A percentile compares a stretch with the other conserved stretches of the same genome.
Conservation (phyloP, 352 stramenopile genomes). For the Phytophthora sojae region DNA sequence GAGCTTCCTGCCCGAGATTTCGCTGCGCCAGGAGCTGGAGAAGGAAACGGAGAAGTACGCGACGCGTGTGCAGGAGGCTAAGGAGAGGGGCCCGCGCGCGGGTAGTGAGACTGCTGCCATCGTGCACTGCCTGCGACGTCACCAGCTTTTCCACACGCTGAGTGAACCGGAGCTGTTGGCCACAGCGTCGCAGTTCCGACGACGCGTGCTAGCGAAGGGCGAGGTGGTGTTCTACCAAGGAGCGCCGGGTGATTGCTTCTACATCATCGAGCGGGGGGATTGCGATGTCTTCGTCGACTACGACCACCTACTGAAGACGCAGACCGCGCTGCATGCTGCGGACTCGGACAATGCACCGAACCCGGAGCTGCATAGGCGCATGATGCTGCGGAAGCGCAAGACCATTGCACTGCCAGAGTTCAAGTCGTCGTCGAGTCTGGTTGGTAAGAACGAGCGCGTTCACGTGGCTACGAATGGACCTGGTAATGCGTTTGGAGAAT, state of each 20-base stretch:
- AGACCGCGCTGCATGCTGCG: constrained; percentile 31
- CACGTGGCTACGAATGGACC: constrained; percentile 84
- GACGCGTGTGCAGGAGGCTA: constrained; percentile 40
- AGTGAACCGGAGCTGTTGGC: constrained; percentile 70
- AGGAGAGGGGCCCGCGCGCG: constrained; percentile 40
- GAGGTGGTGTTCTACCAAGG: constrained; percentile 90
- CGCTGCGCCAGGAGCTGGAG: constrained; percentile 54
- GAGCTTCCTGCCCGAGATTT: constrained; percentile 76
- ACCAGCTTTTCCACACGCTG: constrained; percentile 85
- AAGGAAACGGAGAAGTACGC: constrained; percentile 41
- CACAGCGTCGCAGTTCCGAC: constrained; percentile 67
- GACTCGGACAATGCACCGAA: constrained; percentile 22
- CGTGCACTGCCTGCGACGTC: constrained; percentile 71
- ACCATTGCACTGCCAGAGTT: constrained; percentile 79
- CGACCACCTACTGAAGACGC: constrained; percentile 63
- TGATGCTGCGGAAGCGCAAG: constrained; percentile 66
- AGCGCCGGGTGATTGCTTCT: constrained; percentile 78
- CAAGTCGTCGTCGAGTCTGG: constrained; percentile 62
- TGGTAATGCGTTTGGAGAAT: constrained; percentile 84
- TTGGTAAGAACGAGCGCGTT: constrained; percentile 73
- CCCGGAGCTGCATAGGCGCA: constrained; percentile 18
- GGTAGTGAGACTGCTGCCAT: constrained; percentile 55
- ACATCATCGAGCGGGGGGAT: constrained; percentile 80
- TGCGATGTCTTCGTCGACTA: constrained; percentile 89
- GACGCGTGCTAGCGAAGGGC: constrained; percentile 56